A percentile compares a stretch with the other conserved stretches of the same genome.
Evolutionary conservation across 169 alveolate genomes (phyloP).

Genomic region (Cryptosporidium bovis): DNA sequence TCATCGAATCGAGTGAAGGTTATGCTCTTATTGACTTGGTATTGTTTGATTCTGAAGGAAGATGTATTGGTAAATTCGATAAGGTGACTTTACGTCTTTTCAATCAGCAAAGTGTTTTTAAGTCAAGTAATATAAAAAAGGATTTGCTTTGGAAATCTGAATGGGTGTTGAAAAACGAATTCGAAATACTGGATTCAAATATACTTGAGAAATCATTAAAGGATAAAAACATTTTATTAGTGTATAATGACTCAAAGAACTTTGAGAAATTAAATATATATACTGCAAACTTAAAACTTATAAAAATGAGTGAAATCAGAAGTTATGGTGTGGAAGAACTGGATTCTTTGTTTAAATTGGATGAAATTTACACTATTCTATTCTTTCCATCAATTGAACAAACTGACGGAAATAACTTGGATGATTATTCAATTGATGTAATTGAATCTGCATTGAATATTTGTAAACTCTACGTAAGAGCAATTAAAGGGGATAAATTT

Average conservation of each 20-base stretch:
- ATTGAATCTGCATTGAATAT: conserved; percentile 16
- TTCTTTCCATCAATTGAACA: conserved; percentile 31
- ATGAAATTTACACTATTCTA: background rate
- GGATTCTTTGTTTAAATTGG: background rate
- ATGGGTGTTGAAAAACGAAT: conserved; percentile 1
- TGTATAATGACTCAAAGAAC: background rate
- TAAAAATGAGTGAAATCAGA: background rate
- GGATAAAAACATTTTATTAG: conserved; percentile 10
- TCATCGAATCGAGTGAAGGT: conserved; percentile 6
- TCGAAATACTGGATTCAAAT: background rate
- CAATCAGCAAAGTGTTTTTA: background rate
- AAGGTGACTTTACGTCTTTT: conserved; percentile 18
- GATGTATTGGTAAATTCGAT: conserved; percentile 21
- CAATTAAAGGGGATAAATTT: background rate
- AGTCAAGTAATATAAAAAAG: background rate
- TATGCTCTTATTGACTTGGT: conserved; percentile 54
- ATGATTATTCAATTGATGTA: conserved; percentile 17
- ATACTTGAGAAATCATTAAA: background rate
- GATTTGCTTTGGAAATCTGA: conserved; percentile 52
- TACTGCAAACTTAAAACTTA: too few relatives aligned
- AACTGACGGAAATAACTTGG: background rate
- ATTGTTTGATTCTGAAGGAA: conserved; percentile 43
- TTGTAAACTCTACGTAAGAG: conserved; percentile 2
- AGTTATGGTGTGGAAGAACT: conserved; percentile 3
- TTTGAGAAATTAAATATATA: conserved; percentile 5